phyloP scores from a whole-genome alignment of 1,284 basidiomycete species.

The Stygiomarasmius scandens region DNA sequence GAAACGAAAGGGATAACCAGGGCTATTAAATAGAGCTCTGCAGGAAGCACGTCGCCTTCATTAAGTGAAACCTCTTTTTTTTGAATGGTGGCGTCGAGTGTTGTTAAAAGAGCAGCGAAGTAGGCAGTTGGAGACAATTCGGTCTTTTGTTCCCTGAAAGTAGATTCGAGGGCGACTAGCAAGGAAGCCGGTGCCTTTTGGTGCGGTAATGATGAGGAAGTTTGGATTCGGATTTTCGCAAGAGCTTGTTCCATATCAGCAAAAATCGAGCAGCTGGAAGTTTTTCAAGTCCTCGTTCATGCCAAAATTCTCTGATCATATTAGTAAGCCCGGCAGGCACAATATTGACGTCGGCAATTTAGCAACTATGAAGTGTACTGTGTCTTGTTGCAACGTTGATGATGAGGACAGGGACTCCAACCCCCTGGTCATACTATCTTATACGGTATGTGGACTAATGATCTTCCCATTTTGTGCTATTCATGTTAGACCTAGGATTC shows the following conservation, averaged over 20 bases:
- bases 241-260: constrained; percentile 63
- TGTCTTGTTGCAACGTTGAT: neutral
- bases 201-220: constrained; percentile 79
- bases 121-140: constrained; percentile 81
- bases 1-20: constrained; percentile 79
- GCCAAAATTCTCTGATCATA: neutral
- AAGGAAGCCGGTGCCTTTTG: constrained; percentile 92
- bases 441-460: constrained; percentile 50
- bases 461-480: neutral
- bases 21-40: constrained; percentile 88
- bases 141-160: constrained; percentile 79
- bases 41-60: constrained; percentile 84
- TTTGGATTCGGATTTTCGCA: constrained; percentile 88
- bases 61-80: constrained; percentile 63
- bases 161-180: constrained; percentile 87
- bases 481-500: constrained; percentile 42
- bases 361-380: neutral
- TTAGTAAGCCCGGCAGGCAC: neutral
- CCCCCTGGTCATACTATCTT: constrained; percentile 69
- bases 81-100: constrained; percentile 74
- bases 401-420: constrained; percentile 51
- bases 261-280: neutral
- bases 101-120: constrained; percentile 84
- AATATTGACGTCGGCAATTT: neutral
- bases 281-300: neutral